Base-by-base conservation (phyloP, 352 stramenopile genomes). In the Phytophthora ohioensis region DNA sequence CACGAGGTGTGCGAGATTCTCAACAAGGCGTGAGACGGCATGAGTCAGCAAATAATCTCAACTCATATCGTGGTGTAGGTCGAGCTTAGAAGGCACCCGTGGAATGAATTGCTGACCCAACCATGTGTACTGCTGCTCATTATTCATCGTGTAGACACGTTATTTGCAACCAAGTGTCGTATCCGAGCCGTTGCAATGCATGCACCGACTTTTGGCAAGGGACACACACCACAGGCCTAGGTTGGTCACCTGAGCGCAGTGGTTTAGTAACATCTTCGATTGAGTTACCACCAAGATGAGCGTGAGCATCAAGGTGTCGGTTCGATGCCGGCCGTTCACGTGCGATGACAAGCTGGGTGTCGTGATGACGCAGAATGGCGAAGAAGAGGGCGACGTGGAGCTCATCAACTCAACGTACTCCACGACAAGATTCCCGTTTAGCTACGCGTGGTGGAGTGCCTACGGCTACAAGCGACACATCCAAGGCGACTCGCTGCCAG, bases 301-400 rank as follows among this genome's bases (percentile, higher is more conserved):
- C 52, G 88, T 97, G 64, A 94, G 84, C 71, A 97, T 97, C 80
- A 97, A 96, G 73, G 91, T 96, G 12, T 96, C 87, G 65, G 78
- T 97, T 41, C 82, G 90, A 36, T 97, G 91, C 63, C 84, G 90
- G 12, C 90, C 88, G 48, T 97, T 97, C 75, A 97, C 90, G 45
- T 88, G 90, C 60, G 89, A 98, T 71, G 91, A 97, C 77, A 89
- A 93, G 64, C 87, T 98, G 43, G 94, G 94, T 11, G 94, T 98
- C 13, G 85, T 98, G 64, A 81, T 98, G 72, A 88, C 84, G 39
- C 93, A 98, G 69, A 95, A 85, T 61, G 80, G 80, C 38, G 92
- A 98, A n/a, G 93, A 98, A 60, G 89, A 97, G 65, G 94, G 94
- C 51, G 94, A 98, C 62, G 90, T 98, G 65, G 88, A 98, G 67